Evolutionary conservation across 306 rosid genomes (phyloP).

Genomic region (Rubus parviflorus): DNA sequence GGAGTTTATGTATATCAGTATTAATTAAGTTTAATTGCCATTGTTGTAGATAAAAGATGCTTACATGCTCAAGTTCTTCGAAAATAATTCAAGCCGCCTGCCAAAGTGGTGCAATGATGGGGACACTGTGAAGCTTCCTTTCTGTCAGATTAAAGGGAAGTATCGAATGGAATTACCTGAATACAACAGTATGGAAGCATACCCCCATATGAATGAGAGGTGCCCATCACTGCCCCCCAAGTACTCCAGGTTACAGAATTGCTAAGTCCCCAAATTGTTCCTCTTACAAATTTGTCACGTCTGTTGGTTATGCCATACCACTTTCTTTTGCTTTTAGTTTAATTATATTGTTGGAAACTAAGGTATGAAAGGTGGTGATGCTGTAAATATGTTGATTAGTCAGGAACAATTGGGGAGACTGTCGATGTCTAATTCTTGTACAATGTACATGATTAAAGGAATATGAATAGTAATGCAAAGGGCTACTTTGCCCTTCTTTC

Average conservation of each 20-base stretch:
- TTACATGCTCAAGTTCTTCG: conserved; percentile 77
- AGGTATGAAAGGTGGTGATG: conserved; percentile 7
- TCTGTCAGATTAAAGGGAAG: conserved; percentile 87
- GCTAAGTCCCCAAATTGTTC: conserved; percentile 39
- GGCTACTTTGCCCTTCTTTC: not conserved
- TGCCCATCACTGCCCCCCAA: conserved; percentile 88
- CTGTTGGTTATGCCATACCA: not conserved
- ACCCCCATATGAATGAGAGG: conserved; percentile 87
- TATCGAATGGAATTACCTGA: conserved; percentile 90
- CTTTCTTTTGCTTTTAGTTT: conserved; percentile 5
- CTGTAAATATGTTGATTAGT: conserved; percentile 20
- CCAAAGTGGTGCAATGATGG: conserved; percentile 92
- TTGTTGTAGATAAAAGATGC: conserved; percentile 91
- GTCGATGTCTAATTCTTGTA: not conserved
- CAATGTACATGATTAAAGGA: conserved; percentile 5
- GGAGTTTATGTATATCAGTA: conserved; percentile 10
- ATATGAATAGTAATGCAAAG: not conserved
- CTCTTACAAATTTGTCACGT: conserved; percentile 15
- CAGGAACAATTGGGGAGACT: not conserved
- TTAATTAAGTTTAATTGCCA: conserved; percentile 20
- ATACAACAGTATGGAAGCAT: conserved; percentile 74
- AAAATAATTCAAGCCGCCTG: conserved; percentile 72
- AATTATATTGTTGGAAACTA: conserved; percentile 2
- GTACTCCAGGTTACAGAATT: conserved; percentile 59
- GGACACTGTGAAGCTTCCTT: conserved; percentile 80